Percentiles rank a stretch among this genome's conserved stretches.
Evolutionary conservation across 352 stramenopile genomes (phyloP).

Genomic region (Phytophthora palmivora): DNA sequence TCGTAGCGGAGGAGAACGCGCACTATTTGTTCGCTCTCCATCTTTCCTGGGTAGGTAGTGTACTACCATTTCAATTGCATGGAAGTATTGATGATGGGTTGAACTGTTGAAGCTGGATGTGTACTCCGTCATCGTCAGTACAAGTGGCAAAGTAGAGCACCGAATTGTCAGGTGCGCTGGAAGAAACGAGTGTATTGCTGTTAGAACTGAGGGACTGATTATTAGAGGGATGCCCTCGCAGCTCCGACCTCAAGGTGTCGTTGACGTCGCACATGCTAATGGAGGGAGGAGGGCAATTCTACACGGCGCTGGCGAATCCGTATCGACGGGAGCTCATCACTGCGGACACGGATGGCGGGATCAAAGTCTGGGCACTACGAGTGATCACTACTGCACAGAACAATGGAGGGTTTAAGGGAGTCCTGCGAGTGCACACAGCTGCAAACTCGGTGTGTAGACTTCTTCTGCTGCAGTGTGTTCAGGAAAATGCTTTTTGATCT

Average conservation of each 20-base stretch:
- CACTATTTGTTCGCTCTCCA: constrained; percentile 51
- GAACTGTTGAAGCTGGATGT: constrained; percentile 41
- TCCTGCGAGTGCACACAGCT: constrained; percentile 58
- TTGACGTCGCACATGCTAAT: constrained; percentile 42
- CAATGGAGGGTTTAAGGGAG: constrained; percentile 48
- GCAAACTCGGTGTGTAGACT: constrained; percentile 35
- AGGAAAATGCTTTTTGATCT: no score
- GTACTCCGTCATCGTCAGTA: constrained; percentile 47
- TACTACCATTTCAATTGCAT: not conserved
- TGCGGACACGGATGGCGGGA: constrained; percentile 53
- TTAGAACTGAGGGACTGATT: not conserved
- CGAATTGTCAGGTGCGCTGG: constrained; percentile 48
- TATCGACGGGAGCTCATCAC: constrained; percentile 55
- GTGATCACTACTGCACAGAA: constrained; percentile 28
- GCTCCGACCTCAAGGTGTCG: constrained; percentile 50
- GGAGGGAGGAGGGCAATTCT: constrained; percentile 33
- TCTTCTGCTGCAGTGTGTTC: not conserved
- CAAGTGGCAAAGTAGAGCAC: constrained; percentile 44
- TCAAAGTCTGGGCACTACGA: constrained; percentile 63
- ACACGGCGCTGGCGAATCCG: constrained; percentile 47
- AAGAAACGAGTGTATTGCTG: not conserved
- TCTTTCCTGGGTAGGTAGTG: constrained; percentile 52
- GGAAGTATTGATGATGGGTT: constrained; percentile 1
- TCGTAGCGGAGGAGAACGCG: constrained; percentile 46
- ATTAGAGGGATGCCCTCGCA: constrained; percentile 10